Base-by-base conservation (phyloP, 2,329 filamentous ascomycete species). In the Bipolaris sorokiniana region DNA sequence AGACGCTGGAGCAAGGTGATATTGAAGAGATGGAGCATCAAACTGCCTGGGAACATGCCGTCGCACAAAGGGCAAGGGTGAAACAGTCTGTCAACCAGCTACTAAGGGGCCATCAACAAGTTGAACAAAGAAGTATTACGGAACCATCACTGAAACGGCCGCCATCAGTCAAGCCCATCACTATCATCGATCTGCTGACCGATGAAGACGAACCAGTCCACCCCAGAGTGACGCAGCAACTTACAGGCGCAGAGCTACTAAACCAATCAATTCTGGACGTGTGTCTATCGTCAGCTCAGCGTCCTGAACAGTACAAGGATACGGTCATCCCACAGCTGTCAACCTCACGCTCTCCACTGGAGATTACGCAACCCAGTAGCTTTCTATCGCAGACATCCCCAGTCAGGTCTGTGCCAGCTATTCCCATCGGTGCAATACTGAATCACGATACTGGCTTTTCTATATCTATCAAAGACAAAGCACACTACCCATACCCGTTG, bases 1-100 rank as follows among this genome's bases (percentile, higher is more conserved):
- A 54, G 23, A 58, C 45, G 7, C 46, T 58, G 13, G 55, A 54
- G 11, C 23, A 54, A 18, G 51, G 54, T 54, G 51, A 47, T 26
- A 40, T 58, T 33, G 40, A 58, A 46, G 46, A 54, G 26, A 18
- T 54, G 28, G 55, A 46, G 38, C 46, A 50, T 34, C 37, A 54
- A 50, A 41, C 40, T 49, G 51, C 40, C 36, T 54, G 51, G 51
- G 41, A 50, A 28, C 40, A 46, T n/a, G 51, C 51, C 22, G 51
- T 41, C n/a, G 45, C 40, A 18, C 45, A 42, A 26, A 49, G 44
- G 1, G 23, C 15, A 40, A 47, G 33, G 16, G 33, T 16, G 33
- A 38, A 36, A 48, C 15, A 26, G 4, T 3, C 15, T 15, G n/a
- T 28, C 18, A 13, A 31, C 18, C 28, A 50, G 5, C 15, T 20